These are phyloP conservation scores for Russula lepida DNA, from an alignment of 768 basidiomycete genomes.

Conservation along the genomic window DNA sequence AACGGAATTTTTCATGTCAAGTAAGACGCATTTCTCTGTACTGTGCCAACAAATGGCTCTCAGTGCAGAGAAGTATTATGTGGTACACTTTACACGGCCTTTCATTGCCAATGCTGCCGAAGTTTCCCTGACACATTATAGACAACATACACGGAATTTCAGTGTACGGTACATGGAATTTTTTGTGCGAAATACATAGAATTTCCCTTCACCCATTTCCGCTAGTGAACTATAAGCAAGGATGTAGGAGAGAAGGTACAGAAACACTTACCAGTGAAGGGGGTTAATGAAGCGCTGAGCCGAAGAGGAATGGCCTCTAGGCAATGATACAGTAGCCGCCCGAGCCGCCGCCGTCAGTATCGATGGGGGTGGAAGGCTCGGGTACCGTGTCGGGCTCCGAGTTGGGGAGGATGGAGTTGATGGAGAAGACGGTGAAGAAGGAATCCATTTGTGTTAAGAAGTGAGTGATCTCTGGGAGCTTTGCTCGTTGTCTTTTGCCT, in stretches of 20 bases:
- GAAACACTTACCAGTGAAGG: neutral
- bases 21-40: too few relatives aligned
- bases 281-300: neutral
- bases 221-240: neutral
- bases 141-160: too few relatives aligned
- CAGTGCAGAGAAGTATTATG: too few relatives aligned
- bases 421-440: neutral
- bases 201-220: too few relatives aligned
- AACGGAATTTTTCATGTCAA: too few relatives aligned
- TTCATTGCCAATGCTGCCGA: too few relatives aligned
- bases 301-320: neutral
- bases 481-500: neutral
- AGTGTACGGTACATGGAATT: too few relatives aligned
- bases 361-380: neutral
- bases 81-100: too few relatives aligned
- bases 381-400: neutral
- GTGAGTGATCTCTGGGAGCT: neutral
- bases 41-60: too few relatives aligned
- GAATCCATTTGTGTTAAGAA: neutral
- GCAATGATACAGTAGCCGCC: neutral
- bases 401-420: too few relatives aligned
- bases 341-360: neutral
- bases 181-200: too few relatives aligned
- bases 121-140: too few relatives aligned
- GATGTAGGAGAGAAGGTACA: neutral